Conservation (phyloP, 305 asterid species). For the Solanum chacoense region DNA sequence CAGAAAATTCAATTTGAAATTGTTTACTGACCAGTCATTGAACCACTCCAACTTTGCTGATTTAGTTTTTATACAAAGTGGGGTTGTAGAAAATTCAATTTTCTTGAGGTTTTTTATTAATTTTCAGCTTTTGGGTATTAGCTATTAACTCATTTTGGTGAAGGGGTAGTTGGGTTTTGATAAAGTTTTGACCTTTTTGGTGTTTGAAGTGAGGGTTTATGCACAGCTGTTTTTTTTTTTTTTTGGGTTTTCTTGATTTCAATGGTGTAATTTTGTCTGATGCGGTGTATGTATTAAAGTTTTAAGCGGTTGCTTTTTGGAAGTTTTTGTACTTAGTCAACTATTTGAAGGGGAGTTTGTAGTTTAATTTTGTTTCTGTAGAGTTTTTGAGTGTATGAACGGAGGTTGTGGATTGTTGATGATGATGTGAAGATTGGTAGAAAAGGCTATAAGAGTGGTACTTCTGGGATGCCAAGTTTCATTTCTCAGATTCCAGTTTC, state of each 20-base stretch:
- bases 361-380: not conserved
- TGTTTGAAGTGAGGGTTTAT: not conserved
- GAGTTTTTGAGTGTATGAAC: not conserved
- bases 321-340: not conserved
- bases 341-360: not conserved
- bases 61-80: constrained; percentile 11
- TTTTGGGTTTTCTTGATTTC: not conserved
- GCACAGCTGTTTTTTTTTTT: not conserved
- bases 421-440: constrained; percentile 36
- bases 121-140: constrained; percentile 25
- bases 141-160: constrained; percentile 5
- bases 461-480: constrained; percentile 77
- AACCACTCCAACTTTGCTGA: constrained; percentile 1
- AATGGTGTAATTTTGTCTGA: not conserved
- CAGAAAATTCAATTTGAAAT: constrained; percentile 21
- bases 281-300: not conserved
- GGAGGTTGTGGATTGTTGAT: constrained; percentile 7
- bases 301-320: not conserved
- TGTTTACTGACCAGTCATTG: constrained; percentile 14
- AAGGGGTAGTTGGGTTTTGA: not conserved
- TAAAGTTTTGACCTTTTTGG: constrained; percentile 14
- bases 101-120: not conserved
- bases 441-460: constrained; percentile 27
- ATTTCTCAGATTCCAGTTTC: constrained; percentile 45
- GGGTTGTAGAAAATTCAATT: constrained; percentile 4